Conservation (phyloP, 2,329 filamentous ascomycete species). For the Alternaria brassicae region DNA sequence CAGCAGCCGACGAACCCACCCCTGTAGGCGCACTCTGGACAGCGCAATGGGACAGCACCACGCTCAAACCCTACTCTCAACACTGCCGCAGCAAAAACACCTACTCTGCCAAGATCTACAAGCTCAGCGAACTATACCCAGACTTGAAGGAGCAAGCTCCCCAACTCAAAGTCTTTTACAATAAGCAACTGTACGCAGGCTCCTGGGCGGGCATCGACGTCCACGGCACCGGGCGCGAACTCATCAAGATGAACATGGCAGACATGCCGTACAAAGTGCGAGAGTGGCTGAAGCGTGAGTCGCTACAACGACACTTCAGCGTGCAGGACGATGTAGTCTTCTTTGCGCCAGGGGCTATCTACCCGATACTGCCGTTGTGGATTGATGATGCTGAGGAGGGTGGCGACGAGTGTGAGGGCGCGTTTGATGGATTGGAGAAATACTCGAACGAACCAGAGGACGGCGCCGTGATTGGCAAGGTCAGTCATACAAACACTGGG, state of each 20-base stretch:
- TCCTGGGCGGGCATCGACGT: constrained; percentile 61
- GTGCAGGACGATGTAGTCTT: constrained; percentile 56
- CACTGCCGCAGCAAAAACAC: constrained; percentile 29
- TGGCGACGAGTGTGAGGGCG: constrained; percentile 49
- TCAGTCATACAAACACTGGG: constrained; percentile 32
- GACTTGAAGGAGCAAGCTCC: constrained; percentile 40
- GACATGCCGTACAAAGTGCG: constrained; percentile 52
- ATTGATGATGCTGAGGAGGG: constrained; percentile 52
- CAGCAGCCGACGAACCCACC: constrained; percentile 31
- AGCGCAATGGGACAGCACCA: constrained; percentile 34
- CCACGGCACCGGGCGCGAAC: constrained; percentile 59
- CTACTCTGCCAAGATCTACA: constrained; percentile 40
- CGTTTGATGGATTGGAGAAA: constrained; percentile 43
- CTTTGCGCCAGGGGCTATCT: constrained; percentile 62
- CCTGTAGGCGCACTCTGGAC: constrained; percentile 44
- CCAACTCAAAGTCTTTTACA: constrained; percentile 49
- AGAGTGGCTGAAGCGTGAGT: constrained; percentile 59
- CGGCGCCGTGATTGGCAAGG: constrained; percentile 39
- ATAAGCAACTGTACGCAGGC: constrained; percentile 55
- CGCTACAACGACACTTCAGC: constrained; percentile 50
- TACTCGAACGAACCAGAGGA: constrained; percentile 41
- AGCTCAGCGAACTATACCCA: constrained; percentile 43
- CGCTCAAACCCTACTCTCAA: constrained; percentile 32
- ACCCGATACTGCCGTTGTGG: constrained; percentile 60
- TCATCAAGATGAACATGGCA: constrained; percentile 58